Evolutionary conservation across 192 early-diverging fungal genomes (phyloP).

Genomic region (Coemansia sp.): DNA sequence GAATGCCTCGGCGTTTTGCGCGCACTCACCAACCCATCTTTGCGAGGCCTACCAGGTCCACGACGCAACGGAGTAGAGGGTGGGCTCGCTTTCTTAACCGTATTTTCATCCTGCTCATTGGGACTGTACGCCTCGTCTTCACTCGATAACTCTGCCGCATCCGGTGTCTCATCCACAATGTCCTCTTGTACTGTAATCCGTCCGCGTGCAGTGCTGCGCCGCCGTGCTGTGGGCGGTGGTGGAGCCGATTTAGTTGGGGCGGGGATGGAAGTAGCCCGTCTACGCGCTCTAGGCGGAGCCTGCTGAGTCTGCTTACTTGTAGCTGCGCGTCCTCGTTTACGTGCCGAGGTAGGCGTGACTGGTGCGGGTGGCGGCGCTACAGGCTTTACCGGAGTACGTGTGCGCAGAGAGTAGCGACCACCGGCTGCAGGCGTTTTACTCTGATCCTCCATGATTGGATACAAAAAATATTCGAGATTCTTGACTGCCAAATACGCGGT

Average conservation of each 20-base stretch:
- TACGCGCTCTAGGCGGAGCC: constrained; percentile 1
- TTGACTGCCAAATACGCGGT: no score
- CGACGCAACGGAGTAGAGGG: constrained; percentile 1
- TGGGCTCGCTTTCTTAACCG: no score
- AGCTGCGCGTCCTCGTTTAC: constrained; percentile 21
- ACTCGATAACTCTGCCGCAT: constrained; percentile 16
- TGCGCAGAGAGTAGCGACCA: constrained; percentile 32
- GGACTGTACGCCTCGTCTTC: constrained; percentile 22
- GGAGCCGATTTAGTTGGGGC: background rate
- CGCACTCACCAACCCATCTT: constrained; percentile 5
- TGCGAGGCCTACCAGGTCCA: constrained; percentile 30
- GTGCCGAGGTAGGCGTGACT: constrained; percentile 4
- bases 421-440: constrained; percentile 7
- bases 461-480: no score
- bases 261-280: background rate
- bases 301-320: background rate
- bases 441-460: constrained; percentile 19
- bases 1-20: no score
- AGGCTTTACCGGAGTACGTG: constrained; percentile 25
- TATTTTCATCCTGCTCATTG: no score
- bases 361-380: background rate
- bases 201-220: background rate
- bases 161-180: background rate
- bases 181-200: constrained; percentile 1
- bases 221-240: background rate